Percentiles rank a stretch among this genome's conserved stretches.
phyloP scores from a whole-genome alignment of 257 asterid genomes.

The Jaltomata sinuosa region DNA sequence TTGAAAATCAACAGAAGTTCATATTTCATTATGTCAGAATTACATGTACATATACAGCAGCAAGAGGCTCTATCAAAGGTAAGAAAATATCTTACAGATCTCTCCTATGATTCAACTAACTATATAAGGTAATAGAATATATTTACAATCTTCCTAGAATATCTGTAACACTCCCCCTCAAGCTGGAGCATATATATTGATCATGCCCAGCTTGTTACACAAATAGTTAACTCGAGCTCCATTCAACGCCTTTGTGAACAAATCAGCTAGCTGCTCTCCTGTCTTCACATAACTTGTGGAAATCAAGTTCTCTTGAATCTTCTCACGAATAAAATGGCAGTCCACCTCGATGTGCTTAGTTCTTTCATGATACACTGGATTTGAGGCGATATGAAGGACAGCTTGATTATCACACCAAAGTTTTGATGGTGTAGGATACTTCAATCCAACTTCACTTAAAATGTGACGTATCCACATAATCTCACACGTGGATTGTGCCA shows the following conservation, averaged over 20 bases:
- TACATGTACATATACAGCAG: no score
- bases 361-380: background rate
- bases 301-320: background rate
- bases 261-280: background rate
- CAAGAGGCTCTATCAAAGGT: no score
- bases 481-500: background rate
- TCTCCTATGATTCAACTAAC: no score
- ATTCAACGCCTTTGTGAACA: background rate
- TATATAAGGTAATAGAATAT: no score
- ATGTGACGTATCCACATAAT: background rate
- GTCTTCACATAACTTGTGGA: background rate
- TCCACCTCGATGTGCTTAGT: background rate
- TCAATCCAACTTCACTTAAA: background rate
- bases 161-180: background rate
- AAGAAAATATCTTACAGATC: no score
- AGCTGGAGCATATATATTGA: background rate
- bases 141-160: no score
- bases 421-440: background rate
- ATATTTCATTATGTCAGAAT: no score
- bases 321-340: background rate
- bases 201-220: background rate
- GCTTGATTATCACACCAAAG: background rate
- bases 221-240: background rate
- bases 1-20: no score
- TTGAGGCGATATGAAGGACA: background rate